Base-by-base conservation (phyloP, 352 stramenopile genomes). In the Globisporangium spinosum region DNA sequence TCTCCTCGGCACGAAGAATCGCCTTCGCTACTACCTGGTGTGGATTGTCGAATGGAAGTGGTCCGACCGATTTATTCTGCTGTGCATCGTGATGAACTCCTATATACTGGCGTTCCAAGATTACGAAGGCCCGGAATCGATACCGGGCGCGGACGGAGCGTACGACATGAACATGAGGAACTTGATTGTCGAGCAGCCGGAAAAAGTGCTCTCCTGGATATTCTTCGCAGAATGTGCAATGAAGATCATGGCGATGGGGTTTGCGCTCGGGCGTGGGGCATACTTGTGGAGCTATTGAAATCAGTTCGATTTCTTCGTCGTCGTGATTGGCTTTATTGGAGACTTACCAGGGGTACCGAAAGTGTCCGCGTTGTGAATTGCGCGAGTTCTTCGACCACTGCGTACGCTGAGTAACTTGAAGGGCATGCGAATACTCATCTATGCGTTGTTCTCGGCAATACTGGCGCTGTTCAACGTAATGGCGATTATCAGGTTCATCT, bases 231-330 rank as follows among this genome's bases (percentile, higher is more conserved):
- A 97, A 66, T 89, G 77, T 49, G 70, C 58, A 1, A 38, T 97
- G 3, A 97, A 97, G 70, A 84, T 97, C 38, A 77, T 94, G 35
- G 86, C 82, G 9, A 79, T 93, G 71, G 89, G 89, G 1, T 89
- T 89, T 22, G 40, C 79, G 6, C 69, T 85, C 13, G 85, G 83
- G 9, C 62, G 79, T 17, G 82, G 82, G 4, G 71, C 72, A 15
- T 96, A 95, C 58, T 58, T 94, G 15, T 74, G 77, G 40, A 87
- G 89, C 65, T 72, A 79, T 40, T 97, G 89, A 88, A 97, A 97
- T 59, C 72, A 84, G 34, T 74, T 97, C 17, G 89, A 97, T 65
- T 97, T 94, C 70, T 81, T 96, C 47, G 87, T 97, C 20, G 89
- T 97, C 40, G 65, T 90, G 7, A 49, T 79, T 9, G 76, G 74